phyloP scores from a whole-genome alignment of 305 asterid species.

The Fraxinus velutina region DNA sequence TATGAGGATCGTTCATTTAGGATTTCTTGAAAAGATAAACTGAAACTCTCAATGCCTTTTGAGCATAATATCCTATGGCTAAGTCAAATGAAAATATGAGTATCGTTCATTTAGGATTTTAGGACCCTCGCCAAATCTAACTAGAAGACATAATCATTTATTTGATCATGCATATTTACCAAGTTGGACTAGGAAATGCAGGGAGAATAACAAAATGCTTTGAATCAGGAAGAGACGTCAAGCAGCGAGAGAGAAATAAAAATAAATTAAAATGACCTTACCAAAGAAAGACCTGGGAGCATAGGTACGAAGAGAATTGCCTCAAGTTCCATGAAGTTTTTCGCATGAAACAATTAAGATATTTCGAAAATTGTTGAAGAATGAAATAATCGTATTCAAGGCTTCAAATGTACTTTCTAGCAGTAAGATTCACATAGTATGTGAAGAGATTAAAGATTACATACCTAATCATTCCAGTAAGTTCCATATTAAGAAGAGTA shows the following conservation, averaged over 20 bases:
- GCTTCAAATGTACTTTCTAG: background rate
- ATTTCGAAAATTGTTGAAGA: too few species aligned
- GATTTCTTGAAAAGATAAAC: background rate
- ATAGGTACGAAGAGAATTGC: background rate
- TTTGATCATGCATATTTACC: background rate
- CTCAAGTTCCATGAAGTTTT: background rate
- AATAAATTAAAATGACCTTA: background rate
- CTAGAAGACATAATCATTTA: background rate
- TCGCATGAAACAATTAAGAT: too few species aligned
- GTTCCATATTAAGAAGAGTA: too few species aligned
- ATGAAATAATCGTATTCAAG: background rate
- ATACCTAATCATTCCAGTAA: too few species aligned
- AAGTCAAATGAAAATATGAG: background rate
- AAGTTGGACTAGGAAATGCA: background rate
- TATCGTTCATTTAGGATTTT: background rate
- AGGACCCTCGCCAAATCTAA: background rate
- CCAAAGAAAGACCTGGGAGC: background rate
- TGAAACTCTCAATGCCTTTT: background rate
- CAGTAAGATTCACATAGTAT: too few species aligned
- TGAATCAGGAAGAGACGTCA: background rate
- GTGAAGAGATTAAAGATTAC: too few species aligned
- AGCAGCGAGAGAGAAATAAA: background rate
- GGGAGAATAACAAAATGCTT: background rate
- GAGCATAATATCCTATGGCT: background rate
- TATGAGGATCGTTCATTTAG: background rate